These are phyloP conservation scores for Penicillium tannophilum DNA, from an alignment of 495 filamentous ascomycete species.

Conservation along the genomic window DNA sequence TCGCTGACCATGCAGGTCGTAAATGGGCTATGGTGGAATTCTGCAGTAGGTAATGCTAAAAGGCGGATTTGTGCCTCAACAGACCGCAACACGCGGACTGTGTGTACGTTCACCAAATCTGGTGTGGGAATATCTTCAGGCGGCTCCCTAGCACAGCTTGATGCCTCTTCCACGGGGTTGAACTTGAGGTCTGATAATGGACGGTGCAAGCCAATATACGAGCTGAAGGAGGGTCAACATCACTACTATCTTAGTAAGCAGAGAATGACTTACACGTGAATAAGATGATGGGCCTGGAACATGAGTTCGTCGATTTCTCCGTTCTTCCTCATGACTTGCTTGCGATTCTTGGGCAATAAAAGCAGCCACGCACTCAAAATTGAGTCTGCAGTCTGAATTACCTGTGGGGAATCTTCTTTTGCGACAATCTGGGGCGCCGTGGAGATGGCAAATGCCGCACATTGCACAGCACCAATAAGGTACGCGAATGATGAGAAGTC, in stretches of 20 bases:
- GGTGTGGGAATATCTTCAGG: slow-evolving; percentile 24
- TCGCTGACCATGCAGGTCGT: slow-evolving; percentile 37
- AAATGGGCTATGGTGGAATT: slow-evolving; percentile 33
- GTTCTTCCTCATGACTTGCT: slow-evolving; percentile 29
- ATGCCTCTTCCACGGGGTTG: slow-evolving; percentile 27
- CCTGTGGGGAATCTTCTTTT: slow-evolving; percentile 25
- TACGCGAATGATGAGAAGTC: slow-evolving; percentile 80
- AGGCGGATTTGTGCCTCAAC: slow-evolving; percentile 33
- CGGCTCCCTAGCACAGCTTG: slow-evolving; percentile 35
- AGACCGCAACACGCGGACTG: slow-evolving; percentile 27
- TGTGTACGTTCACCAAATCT: slow-evolving; percentile 32
- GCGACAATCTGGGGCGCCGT: slow-evolving; percentile 17
- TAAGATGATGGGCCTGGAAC: slow-evolving; percentile 38
- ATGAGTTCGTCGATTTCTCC: slow-evolving; percentile 40
- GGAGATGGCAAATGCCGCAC: slow-evolving; percentile 29
- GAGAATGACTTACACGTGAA: slow-evolving; percentile 32
- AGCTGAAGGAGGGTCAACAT: slow-evolving; percentile 14
- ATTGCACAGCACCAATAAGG: slow-evolving; percentile 58
- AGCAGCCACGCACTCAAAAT: slow-evolving; percentile 31
- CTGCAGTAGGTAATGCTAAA: slow-evolving; percentile 26
- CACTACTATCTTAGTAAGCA: neutral
- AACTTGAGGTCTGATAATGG: slow-evolving; percentile 38
- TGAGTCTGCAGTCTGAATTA: slow-evolving; percentile 33
- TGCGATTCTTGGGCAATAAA: slow-evolving; percentile 27
- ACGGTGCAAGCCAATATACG: slow-evolving; percentile 33